Evolutionary conservation across 2,329 filamentous ascomycete genomes (phyloP), one percentile per base, ranked within the genome.

Genomic region (Alternaria arbusti): DNA sequence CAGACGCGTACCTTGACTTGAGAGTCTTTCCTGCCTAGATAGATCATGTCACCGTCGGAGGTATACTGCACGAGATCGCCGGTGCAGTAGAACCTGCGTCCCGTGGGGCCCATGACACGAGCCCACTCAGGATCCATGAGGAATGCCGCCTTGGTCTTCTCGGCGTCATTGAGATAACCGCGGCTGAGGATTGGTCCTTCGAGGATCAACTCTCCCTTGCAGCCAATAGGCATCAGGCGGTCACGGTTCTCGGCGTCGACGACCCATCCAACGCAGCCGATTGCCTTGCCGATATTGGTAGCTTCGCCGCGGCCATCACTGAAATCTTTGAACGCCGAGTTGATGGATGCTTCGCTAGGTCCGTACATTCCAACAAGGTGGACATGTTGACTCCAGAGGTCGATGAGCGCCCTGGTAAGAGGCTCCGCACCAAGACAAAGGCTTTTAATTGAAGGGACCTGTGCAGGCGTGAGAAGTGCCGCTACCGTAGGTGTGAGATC

Each of bases 401-500:
- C 74, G 9, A 77, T 64, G n/a, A 76, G 63, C 7, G 71, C 71
- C 43, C 75, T 74, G 4, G 76, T 78, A 6, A 78, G 58, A 40
- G 82, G 81, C 61, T 86, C 84, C 20, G 83, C 84, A 11, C 82
- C 82, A 10, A 82, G 76, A 3, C 79, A 74, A 47, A 87, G 70
- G 0, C 78, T 79, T 56, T 79, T 82, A 36, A 87, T 68, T 0
- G 76, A 79, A 2, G 83, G 82, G 2, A 86, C 79, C 12, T 77
- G 79, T 36, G 79, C 74, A 0, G 83, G 83, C 9, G 80, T 76
- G 1, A 87, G 61, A 1, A 83, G 79, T 20, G 81, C 79, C 1
- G 87, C 86, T n/a, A 91, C 82, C 0, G 87, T 83, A 2, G 88
- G 86, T 0, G 89, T 90, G 66, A 89, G 82, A 68, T 86, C 84